Evolutionary conservation across 768 basidiomycete species (phyloP), one percentile per base, ranked within the genome.

Genomic region (Megacollybia marginata): DNA sequence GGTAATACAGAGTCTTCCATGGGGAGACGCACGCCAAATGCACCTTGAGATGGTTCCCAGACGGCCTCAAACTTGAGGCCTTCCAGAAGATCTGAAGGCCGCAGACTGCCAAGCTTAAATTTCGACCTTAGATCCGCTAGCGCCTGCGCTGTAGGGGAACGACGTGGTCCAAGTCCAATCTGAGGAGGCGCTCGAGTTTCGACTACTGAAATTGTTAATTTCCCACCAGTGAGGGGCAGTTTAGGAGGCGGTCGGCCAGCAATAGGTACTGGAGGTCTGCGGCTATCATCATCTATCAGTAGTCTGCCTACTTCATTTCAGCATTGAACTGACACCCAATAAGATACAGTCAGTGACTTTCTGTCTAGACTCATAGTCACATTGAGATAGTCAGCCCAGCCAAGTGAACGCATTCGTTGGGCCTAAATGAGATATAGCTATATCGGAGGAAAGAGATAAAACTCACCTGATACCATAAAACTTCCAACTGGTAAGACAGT

Each of bases 401-500:
- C 91, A 4, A 92, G 70, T n/a, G 79, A 79, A 44, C 86, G 75
- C 76, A 92, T 80, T 23, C 89, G 75, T 60, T 82, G 69, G 2
- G 85, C 88, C 87, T 78, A 16, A 28, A 71, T 42, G 20, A 32
- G 46, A 57, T 47, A 42, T 46, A 31, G 38, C 31, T 16, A 53
- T 44, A 47, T 31, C 8, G 47, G 36, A 36, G 46, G 38, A 15
- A 13, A 49, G 8, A 13, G 18, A 34, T 12, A 15, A 18, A 44
- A 60, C 62, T 33, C 54, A 75, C 76, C 61, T 92, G 90, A 58
- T 83, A 87, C 76, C 82, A 83, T 44, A 97, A 65, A 54, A 92
- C 87, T 65, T 93, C 94, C 13, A 97, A 74, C 59, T 95, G 93
- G 65, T 96, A 96, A 2, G 89, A 85, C 51, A 96, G 65, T 1